Conservation (phyloP, 192 early-diverging fungal genomes). For the Coemansia sp. region DNA sequence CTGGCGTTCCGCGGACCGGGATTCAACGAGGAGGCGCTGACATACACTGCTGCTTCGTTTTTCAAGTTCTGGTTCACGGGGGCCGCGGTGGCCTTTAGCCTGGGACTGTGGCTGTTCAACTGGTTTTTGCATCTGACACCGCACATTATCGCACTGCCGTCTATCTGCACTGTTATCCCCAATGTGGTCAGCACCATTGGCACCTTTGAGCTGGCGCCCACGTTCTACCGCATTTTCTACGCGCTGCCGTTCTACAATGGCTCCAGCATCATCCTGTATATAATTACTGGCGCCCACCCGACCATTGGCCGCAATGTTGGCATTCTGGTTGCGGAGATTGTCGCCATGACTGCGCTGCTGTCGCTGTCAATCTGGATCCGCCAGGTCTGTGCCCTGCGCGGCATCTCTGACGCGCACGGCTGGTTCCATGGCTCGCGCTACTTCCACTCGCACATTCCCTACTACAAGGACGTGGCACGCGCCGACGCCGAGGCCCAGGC, state of each 20-base stretch:
- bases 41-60: slow-evolving; percentile 32
- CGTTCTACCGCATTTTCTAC: slow-evolving; percentile 52
- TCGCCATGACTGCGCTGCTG: slow-evolving; percentile 28
- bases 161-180: slow-evolving; percentile 34
- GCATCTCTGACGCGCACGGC: slow-evolving; percentile 32
- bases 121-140: slow-evolving; percentile 38
- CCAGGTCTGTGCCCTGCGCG: slow-evolving; percentile 18
- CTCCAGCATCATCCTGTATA: slow-evolving; percentile 33
- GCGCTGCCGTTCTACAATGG: slow-evolving; percentile 54
- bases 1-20: slow-evolving; percentile 34
- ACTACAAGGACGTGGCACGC: slow-evolving; percentile 19
- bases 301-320: slow-evolving; percentile 40
- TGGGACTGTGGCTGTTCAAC: slow-evolving; percentile 35
- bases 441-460: slow-evolving; percentile 30
- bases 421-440: slow-evolving; percentile 25
- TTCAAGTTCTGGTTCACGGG: slow-evolving; percentile 46
- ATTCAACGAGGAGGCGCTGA: slow-evolving; percentile 22
- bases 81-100: slow-evolving; percentile 14
- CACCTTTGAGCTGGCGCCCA: slow-evolving; percentile 49
- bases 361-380: slow-evolving; percentile 42
- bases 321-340: slow-evolving; percentile 48
- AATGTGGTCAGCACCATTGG: slow-evolving; percentile 51
- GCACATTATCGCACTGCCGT: slow-evolving; percentile 23
- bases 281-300: slow-evolving; percentile 50
- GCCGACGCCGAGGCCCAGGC: not conserved